A percentile compares a stretch with the other conserved stretches of the same genome.
phyloP scores from a whole-genome alignment of 2,329 filamentous ascomycete species.

The Colletotrichum spinosum region DNA sequence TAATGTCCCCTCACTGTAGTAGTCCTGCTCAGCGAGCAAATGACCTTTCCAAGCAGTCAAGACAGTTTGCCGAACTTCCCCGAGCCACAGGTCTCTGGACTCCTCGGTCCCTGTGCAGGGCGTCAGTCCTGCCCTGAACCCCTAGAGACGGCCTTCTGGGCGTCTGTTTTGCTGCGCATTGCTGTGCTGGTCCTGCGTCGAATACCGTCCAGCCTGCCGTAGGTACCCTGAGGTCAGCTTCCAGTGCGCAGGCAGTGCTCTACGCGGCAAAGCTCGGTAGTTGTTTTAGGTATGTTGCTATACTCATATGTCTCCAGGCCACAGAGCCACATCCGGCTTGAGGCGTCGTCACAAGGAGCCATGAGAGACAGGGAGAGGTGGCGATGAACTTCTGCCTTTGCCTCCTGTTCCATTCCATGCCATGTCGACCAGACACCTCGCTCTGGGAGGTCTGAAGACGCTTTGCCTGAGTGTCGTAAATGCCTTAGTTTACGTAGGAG shows the following conservation, averaged over 20 bases:
- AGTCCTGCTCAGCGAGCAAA: slow-evolving; percentile 4
- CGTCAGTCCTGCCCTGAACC: not conserved
- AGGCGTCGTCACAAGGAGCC: slow-evolving; percentile 13
- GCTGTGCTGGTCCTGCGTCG: too few species aligned
- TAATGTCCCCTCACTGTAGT: too few species aligned
- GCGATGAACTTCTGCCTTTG: not conserved
- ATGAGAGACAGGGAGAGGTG: slow-evolving; percentile 1
- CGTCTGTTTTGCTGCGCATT: too few species aligned
- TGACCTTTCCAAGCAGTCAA: slow-evolving; percentile 6
- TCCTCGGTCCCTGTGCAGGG: not conserved
- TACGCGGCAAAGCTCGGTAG: too few species aligned
- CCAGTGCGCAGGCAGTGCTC: too few species aligned
- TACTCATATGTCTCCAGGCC: too few species aligned
- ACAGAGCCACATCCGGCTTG: not conserved
- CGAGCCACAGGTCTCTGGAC: slow-evolving; percentile 26
- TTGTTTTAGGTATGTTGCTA: too few species aligned
- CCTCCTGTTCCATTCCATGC: not conserved
- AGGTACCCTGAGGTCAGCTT: too few species aligned
- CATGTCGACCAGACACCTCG: not conserved
- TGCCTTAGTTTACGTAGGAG: too few species aligned
- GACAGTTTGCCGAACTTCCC: slow-evolving; percentile 32
- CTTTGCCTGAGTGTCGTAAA: too few species aligned
- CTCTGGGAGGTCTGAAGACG: too few species aligned
- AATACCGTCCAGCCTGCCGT: too few species aligned
- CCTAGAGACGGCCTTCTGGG: not conserved